Conservation (phyloP, 306 rosid species). For the Vigna nakashimae region DNA sequence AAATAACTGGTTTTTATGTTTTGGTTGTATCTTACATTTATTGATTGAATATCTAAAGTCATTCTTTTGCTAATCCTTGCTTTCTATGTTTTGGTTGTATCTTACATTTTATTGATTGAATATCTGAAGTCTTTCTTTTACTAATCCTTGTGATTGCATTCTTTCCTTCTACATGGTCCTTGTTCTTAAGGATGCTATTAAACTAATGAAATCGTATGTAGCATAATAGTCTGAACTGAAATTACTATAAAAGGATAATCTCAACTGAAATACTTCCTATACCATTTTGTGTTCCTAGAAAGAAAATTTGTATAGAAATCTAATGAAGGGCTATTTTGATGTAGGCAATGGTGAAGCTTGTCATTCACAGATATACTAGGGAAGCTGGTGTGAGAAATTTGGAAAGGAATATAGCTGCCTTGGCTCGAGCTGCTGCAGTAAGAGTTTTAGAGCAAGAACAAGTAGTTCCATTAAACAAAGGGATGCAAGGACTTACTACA, state of each 20-base stretch:
- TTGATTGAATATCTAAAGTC: conserved; percentile 12
- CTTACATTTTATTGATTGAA: conserved; percentile 18
- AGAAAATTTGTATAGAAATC: conserved; percentile 13
- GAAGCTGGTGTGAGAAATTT: conserved; percentile 98
- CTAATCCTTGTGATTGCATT: conserved; percentile 26
- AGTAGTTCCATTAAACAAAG: conserved; percentile 74
- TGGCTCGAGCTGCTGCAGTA: conserved; percentile 99
- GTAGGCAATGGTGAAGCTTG: conserved; percentile 81
- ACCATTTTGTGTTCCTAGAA: not conserved
- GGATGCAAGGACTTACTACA: conserved; percentile 75
- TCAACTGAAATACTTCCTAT: not conserved
- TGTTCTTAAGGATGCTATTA: conserved; percentile 8
- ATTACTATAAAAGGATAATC: not conserved
- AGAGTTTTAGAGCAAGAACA: conserved; percentile 94
- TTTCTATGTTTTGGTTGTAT: conserved; percentile 1
- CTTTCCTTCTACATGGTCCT: conserved; percentile 8
- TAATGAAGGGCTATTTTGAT: conserved; percentile 43
- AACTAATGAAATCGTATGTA: conserved; percentile 20
- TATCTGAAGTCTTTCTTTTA: conserved; percentile 10
- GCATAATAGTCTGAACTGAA: conserved; percentile 9
- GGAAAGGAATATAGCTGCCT: conserved; percentile 90
- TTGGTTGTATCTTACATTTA: conserved; percentile 6
- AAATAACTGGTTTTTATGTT: conserved; percentile 26
- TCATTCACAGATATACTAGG: conserved; percentile 91
- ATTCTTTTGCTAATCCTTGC: conserved; percentile 22